Conservation (phyloP, 768 basidiomycete species). For the Russula emetica region DNA sequence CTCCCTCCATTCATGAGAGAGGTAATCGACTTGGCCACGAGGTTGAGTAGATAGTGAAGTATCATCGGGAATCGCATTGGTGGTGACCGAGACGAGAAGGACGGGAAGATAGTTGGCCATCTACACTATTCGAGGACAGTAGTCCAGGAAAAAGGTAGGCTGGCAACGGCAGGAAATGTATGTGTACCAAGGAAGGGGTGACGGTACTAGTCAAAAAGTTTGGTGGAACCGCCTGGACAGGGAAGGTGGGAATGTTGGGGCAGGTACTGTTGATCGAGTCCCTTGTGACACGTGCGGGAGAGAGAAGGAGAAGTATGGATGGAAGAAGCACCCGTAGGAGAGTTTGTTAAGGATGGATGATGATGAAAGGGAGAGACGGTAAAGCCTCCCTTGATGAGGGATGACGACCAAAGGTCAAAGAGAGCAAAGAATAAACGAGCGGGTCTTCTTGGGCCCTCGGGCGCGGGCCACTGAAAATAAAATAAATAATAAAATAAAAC, state of each 20-base stretch:
- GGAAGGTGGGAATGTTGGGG: constrained; percentile 4
- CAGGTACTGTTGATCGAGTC: constrained; percentile 3
- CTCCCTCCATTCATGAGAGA: constrained; percentile 95
- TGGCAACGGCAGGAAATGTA: neutral
- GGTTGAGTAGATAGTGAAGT: constrained; percentile 78
- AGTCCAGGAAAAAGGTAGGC: neutral
- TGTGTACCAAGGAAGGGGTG: neutral
- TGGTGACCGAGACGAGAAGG: constrained; percentile 58
- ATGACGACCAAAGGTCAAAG: constrained; percentile 17
- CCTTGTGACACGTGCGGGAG: constrained; percentile 1
- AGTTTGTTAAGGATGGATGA: neutral
- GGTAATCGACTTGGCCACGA: constrained; percentile 94
- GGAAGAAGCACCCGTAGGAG: neutral
- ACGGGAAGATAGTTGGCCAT: constrained; percentile 72
- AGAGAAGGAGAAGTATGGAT: neutral
- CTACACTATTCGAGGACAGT: constrained; percentile 14
- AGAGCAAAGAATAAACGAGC: neutral
- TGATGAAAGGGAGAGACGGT: constrained; percentile 17
- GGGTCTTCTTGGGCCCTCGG: neutral
- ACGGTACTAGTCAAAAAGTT: neutral
- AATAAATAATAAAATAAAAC: neutral
- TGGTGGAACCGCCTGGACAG: constrained; percentile 3
- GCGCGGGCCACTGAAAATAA: neutral
- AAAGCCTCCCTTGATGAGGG: constrained; percentile 2
- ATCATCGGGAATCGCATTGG: constrained; percentile 60